phyloP scores from a whole-genome alignment of 192 early-diverging fungal species.

The Umbelopsis sp. region DNA sequence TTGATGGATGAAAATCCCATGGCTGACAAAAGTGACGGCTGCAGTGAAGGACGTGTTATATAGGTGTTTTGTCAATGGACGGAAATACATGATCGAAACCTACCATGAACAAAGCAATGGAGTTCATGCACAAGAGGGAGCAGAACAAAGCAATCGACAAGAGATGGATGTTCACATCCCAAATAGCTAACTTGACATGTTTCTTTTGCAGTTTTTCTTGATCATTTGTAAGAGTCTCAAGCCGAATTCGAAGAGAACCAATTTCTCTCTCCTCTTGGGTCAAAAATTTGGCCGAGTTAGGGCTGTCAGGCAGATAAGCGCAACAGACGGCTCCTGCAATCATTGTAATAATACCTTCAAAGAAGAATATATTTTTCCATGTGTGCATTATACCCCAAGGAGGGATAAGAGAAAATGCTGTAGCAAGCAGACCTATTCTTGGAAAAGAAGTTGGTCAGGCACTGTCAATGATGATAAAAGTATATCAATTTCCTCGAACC shows the following conservation, averaged over 20 bases:
- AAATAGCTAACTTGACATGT: slow-evolving; percentile 40
- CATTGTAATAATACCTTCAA: slow-evolving; percentile 11
- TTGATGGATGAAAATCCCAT: slow-evolving; percentile 54
- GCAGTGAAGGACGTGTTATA: slow-evolving; percentile 60
- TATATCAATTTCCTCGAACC: slow-evolving; percentile 24
- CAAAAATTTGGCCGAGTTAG: slow-evolving; percentile 39
- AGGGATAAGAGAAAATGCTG: slow-evolving; percentile 2
- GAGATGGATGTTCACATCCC: slow-evolving; percentile 31
- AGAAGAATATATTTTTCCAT: slow-evolving; percentile 19
- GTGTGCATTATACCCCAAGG: slow-evolving; percentile 18
- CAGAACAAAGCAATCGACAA: slow-evolving; percentile 17
- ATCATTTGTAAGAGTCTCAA: slow-evolving; percentile 42
- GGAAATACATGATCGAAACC: slow-evolving; percentile 48
- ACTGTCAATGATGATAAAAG: too few relatives aligned
- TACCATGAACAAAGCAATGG: slow-evolving; percentile 19
- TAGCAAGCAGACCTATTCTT: neutral
- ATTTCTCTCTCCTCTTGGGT: slow-evolving; percentile 40
- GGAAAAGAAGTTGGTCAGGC: neutral
- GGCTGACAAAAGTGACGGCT: slow-evolving; percentile 63
- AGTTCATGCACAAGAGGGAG: slow-evolving; percentile 15
- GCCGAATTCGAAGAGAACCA: slow-evolving; percentile 31
- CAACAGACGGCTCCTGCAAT: slow-evolving; percentile 20
- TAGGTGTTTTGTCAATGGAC: slow-evolving; percentile 58
- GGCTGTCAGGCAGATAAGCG: slow-evolving; percentile 44
- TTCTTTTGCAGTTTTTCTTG: slow-evolving; percentile 38